Percentiles rank a stretch among this genome's conserved stretches.
phyloP scores from a whole-genome alignment of 306 rosid species.

The Ochetophila trinervis region DNA sequence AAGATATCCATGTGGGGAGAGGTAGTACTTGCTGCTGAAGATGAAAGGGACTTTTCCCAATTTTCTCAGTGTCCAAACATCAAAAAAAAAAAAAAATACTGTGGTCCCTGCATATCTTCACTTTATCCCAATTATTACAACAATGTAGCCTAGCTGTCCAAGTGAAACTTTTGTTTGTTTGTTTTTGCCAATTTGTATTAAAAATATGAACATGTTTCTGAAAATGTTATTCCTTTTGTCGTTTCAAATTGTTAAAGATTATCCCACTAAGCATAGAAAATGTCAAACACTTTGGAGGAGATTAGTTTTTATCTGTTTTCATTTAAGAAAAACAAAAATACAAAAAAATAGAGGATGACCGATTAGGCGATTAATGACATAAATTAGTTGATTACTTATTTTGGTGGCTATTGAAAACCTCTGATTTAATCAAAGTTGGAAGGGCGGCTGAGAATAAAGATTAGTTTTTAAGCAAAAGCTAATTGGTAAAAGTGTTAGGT shows the following conservation, averaged over 20 bases:
- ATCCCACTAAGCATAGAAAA: too few species aligned
- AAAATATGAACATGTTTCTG: not conserved
- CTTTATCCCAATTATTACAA: slow-evolving; percentile 14
- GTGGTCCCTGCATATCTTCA: slow-evolving; percentile 23
- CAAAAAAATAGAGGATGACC: too few species aligned
- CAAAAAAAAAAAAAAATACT: slow-evolving; percentile 15
- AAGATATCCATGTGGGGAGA: slow-evolving; percentile 36
- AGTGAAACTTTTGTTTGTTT: not conserved
- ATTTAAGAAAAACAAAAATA: too few species aligned
- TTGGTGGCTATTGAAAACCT: too few species aligned
- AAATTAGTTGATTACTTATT: too few species aligned
- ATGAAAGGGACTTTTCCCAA: slow-evolving; percentile 13
- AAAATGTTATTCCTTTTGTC: not conserved
- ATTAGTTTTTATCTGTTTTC: too few species aligned
- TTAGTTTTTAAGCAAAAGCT: too few species aligned
- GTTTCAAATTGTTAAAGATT: not conserved
- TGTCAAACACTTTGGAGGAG: too few species aligned
- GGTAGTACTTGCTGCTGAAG: slow-evolving; percentile 12
- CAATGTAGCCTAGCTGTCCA: slow-evolving; percentile 13
- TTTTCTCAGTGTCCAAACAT: slow-evolving; percentile 8
- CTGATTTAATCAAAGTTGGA: too few species aligned
- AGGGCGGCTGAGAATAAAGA: too few species aligned
- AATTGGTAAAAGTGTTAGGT: too few species aligned
- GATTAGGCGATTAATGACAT: too few species aligned
- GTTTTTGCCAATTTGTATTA: not conserved